Percentiles rank a stretch among this genome's conserved stretches.
Conservation (phyloP, 2,329 filamentous ascomycete species). For the Penicillium verrucosum region DNA sequence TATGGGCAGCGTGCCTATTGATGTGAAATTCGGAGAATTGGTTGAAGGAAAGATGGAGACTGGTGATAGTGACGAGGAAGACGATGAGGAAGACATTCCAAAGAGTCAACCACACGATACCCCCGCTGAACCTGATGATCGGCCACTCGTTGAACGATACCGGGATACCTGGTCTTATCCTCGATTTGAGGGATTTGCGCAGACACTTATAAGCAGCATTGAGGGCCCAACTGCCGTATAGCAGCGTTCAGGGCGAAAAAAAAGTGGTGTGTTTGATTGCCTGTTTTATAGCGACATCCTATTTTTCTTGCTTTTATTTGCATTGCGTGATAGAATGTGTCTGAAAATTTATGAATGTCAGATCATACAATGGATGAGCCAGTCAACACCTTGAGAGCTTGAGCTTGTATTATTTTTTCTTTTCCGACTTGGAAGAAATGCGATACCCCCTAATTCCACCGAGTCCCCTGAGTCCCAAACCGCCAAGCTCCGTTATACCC, state of each 20-base stretch:
- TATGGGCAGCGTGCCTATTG: slow-evolving; percentile 82
- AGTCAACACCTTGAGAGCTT: neutral
- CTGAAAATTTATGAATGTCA: neutral
- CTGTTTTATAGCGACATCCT: slow-evolving; percentile 7
- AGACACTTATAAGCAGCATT: slow-evolving; percentile 30
- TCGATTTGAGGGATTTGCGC: slow-evolving; percentile 44
- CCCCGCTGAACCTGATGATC: slow-evolving; percentile 24
- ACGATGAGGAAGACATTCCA: slow-evolving; percentile 22
- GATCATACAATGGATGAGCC: neutral
- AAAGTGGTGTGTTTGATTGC: neutral
- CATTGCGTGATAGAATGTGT: slow-evolving; percentile 14
- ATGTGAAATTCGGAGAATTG: slow-evolving; percentile 83
- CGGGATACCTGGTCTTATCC: slow-evolving; percentile 43
- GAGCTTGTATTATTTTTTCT: too few species aligned
- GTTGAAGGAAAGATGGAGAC: slow-evolving; percentile 60
- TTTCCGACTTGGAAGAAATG: neutral
- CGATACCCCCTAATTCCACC: neutral
- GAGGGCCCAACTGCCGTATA: slow-evolving; percentile 18
- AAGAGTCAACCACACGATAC: slow-evolving; percentile 6
- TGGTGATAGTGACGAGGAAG: slow-evolving; percentile 26
- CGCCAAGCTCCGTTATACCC: slow-evolving; percentile 1
- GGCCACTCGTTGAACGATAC: slow-evolving; percentile 44
- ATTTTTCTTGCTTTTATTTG: neutral
- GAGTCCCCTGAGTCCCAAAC: neutral
- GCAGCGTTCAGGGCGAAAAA: neutral